Conservation (phyloP, 768 basidiomycete species). For the Tylopilus intermedius region DNA sequence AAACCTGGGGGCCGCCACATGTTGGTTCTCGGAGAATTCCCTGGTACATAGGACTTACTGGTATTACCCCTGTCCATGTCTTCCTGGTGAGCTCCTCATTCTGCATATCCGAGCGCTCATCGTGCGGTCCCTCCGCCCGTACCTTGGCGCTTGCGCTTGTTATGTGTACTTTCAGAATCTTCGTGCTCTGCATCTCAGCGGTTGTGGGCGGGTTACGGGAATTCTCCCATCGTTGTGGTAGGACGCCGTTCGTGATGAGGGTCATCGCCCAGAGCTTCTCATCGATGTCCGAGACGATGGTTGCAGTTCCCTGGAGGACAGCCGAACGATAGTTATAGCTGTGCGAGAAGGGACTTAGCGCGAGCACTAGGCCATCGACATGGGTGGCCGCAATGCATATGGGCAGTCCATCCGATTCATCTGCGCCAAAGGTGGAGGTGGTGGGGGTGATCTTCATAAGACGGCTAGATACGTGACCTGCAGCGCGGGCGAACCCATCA, state of each 20-base stretch:
- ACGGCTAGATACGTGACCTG: conserved; percentile 22
- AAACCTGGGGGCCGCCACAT: conserved; percentile 9
- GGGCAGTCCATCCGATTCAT: conserved; percentile 7
- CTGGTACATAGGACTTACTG: conserved; percentile 7
- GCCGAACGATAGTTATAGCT: conserved; percentile 27
- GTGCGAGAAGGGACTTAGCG: conserved; percentile 22
- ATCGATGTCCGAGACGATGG: conserved; percentile 12
- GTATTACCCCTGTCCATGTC: conserved; percentile 25
- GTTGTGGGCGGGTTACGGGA: conserved; percentile 18
- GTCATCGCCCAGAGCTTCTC: conserved; percentile 25
- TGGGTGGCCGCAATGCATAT: conserved; percentile 25
- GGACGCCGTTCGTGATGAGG: conserved; percentile 19
- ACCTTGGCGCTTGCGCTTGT: conserved; percentile 22
- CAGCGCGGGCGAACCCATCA: background rate
- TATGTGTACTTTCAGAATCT: conserved; percentile 21
- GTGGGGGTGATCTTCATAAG: conserved; percentile 23
- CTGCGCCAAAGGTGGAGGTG: background rate
- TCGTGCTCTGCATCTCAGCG: conserved; percentile 22
- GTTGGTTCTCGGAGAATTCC: background rate
- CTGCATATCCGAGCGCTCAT: conserved; percentile 16
- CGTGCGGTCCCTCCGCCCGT: conserved; percentile 21
- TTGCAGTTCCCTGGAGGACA: conserved; percentile 18
- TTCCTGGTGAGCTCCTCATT: conserved; percentile 11
- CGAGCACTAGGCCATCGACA: conserved; percentile 22
- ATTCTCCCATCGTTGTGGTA: conserved; percentile 22